phyloP scores from a whole-genome alignment of 805 yeast species.

The Candida takata region DNA sequence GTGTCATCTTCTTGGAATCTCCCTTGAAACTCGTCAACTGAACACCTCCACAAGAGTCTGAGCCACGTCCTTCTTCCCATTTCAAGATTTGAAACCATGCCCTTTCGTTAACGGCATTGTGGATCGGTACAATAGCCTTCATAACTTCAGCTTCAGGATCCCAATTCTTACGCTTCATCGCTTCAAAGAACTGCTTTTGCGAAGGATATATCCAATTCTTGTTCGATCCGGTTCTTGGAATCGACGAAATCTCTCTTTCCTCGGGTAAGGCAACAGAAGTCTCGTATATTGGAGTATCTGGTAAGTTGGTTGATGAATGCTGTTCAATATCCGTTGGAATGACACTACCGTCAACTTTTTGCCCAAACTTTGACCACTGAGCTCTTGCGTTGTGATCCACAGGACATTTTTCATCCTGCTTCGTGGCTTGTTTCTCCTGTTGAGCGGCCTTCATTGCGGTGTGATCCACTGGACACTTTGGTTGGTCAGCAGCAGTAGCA shows the following conservation, averaged over 20 bases:
- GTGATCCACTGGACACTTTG: slow-evolving; percentile 66
- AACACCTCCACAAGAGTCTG: slow-evolving; percentile 75
- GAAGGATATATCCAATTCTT: slow-evolving; percentile 93
- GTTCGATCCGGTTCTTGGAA: slow-evolving; percentile 67
- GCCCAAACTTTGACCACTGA: slow-evolving; percentile 43
- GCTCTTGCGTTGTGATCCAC: slow-evolving; percentile 59
- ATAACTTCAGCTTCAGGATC: slow-evolving; percentile 75
- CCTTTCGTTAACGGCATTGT: slow-evolving; percentile 86
- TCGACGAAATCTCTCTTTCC: slow-evolving; percentile 73
- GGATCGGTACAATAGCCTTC: slow-evolving; percentile 89
- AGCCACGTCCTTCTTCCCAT: slow-evolving; percentile 68
- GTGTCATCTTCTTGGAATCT: slow-evolving; percentile 77
- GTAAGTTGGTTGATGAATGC: slow-evolving; percentile 42
- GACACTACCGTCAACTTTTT: slow-evolving; percentile 18
- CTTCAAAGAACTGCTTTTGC: slow-evolving; percentile 88
- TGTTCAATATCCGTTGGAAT: slow-evolving; percentile 16
- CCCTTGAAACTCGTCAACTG: slow-evolving; percentile 84
- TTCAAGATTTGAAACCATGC: slow-evolving; percentile 79
- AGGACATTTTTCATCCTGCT: slow-evolving; percentile 45
- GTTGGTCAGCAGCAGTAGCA: too few relatives aligned
- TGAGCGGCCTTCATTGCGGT: slow-evolving; percentile 27
- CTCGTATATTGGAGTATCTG: slow-evolving; percentile 26
- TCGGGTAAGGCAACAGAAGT: slow-evolving; percentile 46
- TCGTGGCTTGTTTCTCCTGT: slow-evolving; percentile 1
- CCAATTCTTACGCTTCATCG: slow-evolving; percentile 90